Evolutionary conservation across 2,329 filamentous ascomycete genomes (phyloP), one percentile per base, ranked within the genome.

Genomic region (Aspergillus persii): DNA sequence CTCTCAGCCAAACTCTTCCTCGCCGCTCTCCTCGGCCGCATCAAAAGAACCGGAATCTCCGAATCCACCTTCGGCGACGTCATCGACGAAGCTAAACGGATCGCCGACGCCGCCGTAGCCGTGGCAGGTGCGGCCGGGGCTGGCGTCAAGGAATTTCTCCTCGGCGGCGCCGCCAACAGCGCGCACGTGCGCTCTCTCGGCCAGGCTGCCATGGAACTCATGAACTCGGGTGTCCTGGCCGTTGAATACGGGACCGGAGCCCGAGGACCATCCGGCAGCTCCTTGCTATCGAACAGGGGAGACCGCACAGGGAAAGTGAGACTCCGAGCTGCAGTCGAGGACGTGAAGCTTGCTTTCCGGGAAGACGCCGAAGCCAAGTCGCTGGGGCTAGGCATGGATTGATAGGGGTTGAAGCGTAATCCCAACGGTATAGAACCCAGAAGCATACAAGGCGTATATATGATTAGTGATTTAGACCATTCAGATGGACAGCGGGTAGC

Each of bases 11-110:
- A 97, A 71, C 81, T 98, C 39, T 87, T 98, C 66, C 86, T 99
- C 54, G 88, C 91, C 1, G 92, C 92, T 6, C 80, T 99, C 15
- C 77, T 97, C 41, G 84, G 91, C 30, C 85, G 92, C 29, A 88
- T 91, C 39, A 86, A 93, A 61, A 84, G 94, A 56, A 95, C 90
- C 1, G 95, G 95, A 3, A 83, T 97, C 53, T 87, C 87, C 1
- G 95, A 99, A 77, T 93, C 91, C 56, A 89, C 92, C 0, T 86
- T 96, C 59, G 92, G 92, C 23, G 95, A 98, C 66, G 88, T 97
- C 4, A 80, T 96, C 6, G 92, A 96, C 67, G 95, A 99, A 76
- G 88, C 90, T 59, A 88, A 87, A 68, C 84, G 86, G 33, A 85
- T 93, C 60, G 84, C 77, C 3, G 77, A 79, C 54, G 75, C 72